Conservation (phyloP, 345 rosid species). For the Turritis glabra region DNA sequence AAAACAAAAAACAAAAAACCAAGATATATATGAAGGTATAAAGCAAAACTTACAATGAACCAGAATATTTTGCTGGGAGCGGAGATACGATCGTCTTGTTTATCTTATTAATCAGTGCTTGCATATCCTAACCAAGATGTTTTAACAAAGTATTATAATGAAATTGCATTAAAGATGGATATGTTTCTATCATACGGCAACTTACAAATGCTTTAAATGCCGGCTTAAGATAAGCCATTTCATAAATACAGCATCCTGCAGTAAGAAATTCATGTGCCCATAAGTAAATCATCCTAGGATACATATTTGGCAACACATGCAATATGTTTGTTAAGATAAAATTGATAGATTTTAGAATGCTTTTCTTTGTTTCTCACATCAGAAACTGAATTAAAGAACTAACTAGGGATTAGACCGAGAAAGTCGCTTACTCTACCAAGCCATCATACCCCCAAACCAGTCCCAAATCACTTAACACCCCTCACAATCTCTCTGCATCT, state of each 20-base stretch:
- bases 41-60: constrained; percentile 63
- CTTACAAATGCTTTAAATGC: constrained; percentile 97
- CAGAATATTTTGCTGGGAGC: constrained; percentile 80
- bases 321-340: not conserved
- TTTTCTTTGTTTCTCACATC: constrained; percentile 16
- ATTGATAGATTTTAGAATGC: not conserved
- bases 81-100: constrained; percentile 85
- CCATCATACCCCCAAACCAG: not conserved
- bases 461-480: constrained; percentile 2
- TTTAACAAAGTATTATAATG: not conserved
- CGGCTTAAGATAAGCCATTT: constrained; percentile 80
- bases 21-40: not conserved
- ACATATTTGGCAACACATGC: not conserved
- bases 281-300: constrained; percentile 1
- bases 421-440: not conserved
- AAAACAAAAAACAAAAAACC: not conserved
- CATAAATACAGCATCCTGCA: constrained; percentile 93
- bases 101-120: constrained; percentile 88
- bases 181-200: not conserved
- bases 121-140: constrained; percentile 73
- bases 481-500: not conserved
- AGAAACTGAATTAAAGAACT: not conserved
- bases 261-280: constrained; percentile 8
- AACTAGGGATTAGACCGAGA: not conserved
- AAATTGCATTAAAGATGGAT: not conserved